These are phyloP conservation scores for Aspergillus pseudotamarii DNA, from an alignment of 2,329 filamentous ascomycete species.

Conservation along the genomic window DNA sequence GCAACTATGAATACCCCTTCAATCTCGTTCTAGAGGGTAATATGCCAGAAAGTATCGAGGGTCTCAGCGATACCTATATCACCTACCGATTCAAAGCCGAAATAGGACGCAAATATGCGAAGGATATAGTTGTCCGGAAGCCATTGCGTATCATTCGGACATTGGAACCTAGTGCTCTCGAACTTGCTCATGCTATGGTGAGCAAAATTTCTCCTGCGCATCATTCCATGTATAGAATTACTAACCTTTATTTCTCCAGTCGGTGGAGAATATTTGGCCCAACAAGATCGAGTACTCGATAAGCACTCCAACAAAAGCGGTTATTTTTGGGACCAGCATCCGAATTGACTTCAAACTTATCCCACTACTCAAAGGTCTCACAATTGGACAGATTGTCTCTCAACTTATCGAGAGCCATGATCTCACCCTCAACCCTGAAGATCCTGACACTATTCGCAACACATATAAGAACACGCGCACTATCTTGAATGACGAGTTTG, in stretches of 20 bases:
- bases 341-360: constrained; percentile 84
- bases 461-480: constrained; percentile 66
- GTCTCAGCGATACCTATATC: constrained; percentile 80
- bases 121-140: constrained; percentile 81
- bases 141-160: constrained; percentile 77
- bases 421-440: constrained; percentile 57
- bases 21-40: constrained; percentile 70
- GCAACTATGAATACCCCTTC: constrained; percentile 85
- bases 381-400: constrained; percentile 79
- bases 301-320: constrained; percentile 87
- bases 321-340: constrained; percentile 88
- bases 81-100: constrained; percentile 91
- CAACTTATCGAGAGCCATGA: constrained; percentile 80
- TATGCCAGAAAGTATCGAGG: constrained; percentile 84
- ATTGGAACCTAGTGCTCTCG: constrained; percentile 72
- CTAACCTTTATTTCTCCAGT: constrained; percentile 41
- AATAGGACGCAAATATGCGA: constrained; percentile 84
- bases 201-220: constrained; percentile 10
- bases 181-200: constrained; percentile 83
- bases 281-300: constrained; percentile 98
- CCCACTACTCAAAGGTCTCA: constrained; percentile 84
- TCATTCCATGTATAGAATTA: neutral
- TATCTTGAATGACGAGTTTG: constrained; percentile 68
- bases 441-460: constrained; percentile 39
- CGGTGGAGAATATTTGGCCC: constrained; percentile 95